Base-by-base conservation (phyloP, 2,329 filamentous ascomycete species). In the Alternaria tenuissima region DNA sequence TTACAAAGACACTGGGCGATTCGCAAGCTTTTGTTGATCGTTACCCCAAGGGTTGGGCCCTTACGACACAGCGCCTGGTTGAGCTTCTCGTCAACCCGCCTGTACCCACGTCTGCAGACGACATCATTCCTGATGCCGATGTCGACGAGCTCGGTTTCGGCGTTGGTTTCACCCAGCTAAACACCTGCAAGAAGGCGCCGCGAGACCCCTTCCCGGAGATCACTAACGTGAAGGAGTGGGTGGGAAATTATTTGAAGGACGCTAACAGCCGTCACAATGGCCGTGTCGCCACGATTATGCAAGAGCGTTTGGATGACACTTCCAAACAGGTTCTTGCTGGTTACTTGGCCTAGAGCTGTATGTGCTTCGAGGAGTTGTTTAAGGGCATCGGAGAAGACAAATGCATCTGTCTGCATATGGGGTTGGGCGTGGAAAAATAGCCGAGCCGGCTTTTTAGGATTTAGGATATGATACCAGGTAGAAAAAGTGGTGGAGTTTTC, bases 61-160 rank as follows among this genome's bases (percentile, higher is more conserved):
- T 92, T 76, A 97, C 93, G 3, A 95, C 92, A 75, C 91, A 94
- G 75, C 89, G 91, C n/a, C 84, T 99, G 60, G 86, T 99, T 42
- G 93, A 94, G 70, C 85, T 98, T 14, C 85, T 99, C 7, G 90
- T 94, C 75, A 96, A 97, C 79, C 92, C 94, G 26, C 94, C 94
- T 36, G 86, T 94, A 5, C 84, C 86, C 7, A 81, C 83, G 16
- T 87, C 89, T 1, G 81, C 85, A 36, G 89, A 90, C 58, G 93
- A 96, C 67, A 82, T 92, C 52, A 89, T 96, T 64, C 87, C 88
- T 11, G 95, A 98, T 76, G 89, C 93, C 3, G 94, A 98, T 72
- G 91, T 97, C 26, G 95, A 99, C 71, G 95, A 99, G 76, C 89
- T 97, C 67, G 90, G 92, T 28, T 99, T 99, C 74, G 95, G 95